Evolutionary conservation across 768 basidiomycete species (phyloP).

Genomic region (Clavaria fumosa): DNA sequence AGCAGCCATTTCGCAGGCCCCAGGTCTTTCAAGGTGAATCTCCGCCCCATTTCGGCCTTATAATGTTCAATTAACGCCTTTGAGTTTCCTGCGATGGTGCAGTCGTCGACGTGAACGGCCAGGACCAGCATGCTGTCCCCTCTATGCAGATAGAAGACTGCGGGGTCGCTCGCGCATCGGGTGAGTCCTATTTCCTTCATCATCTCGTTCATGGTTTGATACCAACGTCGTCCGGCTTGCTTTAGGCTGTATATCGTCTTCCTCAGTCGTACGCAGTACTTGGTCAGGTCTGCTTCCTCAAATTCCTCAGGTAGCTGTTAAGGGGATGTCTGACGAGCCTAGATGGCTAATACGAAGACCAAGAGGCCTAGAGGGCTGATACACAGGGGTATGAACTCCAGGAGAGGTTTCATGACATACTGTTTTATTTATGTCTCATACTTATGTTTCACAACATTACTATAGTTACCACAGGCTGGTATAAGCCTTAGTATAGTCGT

Average conservation of each 20-base stretch:
- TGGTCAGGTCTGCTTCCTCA: neutral
- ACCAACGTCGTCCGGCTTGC: conserved; percentile 17
- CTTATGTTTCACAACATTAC: no score
- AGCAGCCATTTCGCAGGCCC: conserved; percentile 11
- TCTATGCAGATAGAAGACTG: conserved; percentile 13
- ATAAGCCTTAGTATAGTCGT: no score
- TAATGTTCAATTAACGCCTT: conserved; percentile 11
- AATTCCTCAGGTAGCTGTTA: conserved; percentile 24
- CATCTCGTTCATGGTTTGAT: conserved; percentile 9
- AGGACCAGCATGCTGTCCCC: conserved; percentile 11
- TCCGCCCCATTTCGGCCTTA: conserved; percentile 12
- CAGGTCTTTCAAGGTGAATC: conserved; percentile 13
- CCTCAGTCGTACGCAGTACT: conserved; percentile 12
- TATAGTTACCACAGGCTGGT: no score
- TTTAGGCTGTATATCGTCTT: conserved; percentile 20
- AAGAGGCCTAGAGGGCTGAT: no score
- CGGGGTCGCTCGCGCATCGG: conserved; percentile 13
- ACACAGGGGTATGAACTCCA: no score
- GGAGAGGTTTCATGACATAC: no score
- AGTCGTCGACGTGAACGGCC: conserved; percentile 20
- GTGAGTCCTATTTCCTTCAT: conserved; percentile 11
- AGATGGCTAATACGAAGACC: no score
- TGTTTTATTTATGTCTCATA: no score
- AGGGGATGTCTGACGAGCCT: no score
- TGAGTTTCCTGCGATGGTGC: conserved; percentile 13